A percentile compares a stretch with the other conserved stretches of the same genome.
Evolutionary conservation across 768 basidiomycete genomes (phyloP).

Genomic region (Pulveroboletus sp.): DNA sequence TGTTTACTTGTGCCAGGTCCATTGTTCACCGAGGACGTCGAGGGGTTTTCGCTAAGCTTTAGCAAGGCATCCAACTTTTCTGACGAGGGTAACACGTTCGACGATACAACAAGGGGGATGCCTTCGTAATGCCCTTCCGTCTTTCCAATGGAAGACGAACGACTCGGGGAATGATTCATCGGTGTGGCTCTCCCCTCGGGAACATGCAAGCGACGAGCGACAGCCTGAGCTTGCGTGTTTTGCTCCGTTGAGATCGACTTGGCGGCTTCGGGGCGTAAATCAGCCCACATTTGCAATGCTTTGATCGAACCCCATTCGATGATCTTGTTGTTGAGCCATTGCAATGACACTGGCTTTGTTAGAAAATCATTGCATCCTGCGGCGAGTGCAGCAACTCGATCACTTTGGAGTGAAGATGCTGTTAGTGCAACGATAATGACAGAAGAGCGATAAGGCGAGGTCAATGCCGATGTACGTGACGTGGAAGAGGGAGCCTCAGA

Average conservation of each 20-base stretch:
- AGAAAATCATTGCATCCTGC: conserved; percentile 99
- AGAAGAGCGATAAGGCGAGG: conserved; percentile 81
- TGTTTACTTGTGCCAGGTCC: conserved; percentile 11
- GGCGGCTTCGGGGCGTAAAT: conserved; percentile 61
- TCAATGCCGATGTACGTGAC: conserved; percentile 36
- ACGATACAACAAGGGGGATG: conserved; percentile 16
- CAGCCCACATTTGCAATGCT: conserved; percentile 90
- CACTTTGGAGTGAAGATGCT: conserved; percentile 90
- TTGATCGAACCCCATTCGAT: conserved; percentile 99
- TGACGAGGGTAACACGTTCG: conserved; percentile 11
- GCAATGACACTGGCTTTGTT: conserved; percentile 92
- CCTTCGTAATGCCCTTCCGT: conserved; percentile 17
- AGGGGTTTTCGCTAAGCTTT: conserved; percentile 20
- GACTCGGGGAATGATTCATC: conserved; percentile 32
- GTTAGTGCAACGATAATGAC: conserved; percentile 99
- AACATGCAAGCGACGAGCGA: conserved; percentile 47
- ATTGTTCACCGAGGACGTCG: conserved; percentile 12
- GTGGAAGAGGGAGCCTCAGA: conserved; percentile 52
- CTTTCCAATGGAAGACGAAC: conserved; percentile 36
- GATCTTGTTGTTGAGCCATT: conserved; percentile 97
- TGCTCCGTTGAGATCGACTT: conserved; percentile 46
- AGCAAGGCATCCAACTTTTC: conserved; percentile 26
- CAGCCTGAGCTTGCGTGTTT: conserved; percentile 44
- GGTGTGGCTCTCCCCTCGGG: conserved; percentile 46
- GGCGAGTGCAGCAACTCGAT: conserved; percentile 95